Conservation (phyloP, 1,284 basidiomycete species). For the Cryptococcus maquisensis region DNA sequence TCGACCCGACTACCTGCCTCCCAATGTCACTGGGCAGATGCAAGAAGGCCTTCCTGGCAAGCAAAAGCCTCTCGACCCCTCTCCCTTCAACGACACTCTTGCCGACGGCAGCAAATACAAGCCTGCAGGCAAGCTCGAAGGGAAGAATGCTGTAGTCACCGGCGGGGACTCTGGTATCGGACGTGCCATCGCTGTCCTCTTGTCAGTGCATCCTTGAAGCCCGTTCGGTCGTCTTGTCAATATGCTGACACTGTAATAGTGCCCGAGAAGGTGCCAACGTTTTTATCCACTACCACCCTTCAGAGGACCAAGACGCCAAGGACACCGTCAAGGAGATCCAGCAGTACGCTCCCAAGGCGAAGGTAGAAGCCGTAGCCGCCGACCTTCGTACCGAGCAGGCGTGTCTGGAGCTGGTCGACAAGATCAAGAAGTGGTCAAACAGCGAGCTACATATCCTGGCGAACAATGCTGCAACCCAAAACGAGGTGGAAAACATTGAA, state of each 20-base stretch:
- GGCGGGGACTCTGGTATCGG: conserved; percentile 53
- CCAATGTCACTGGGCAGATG: conserved; percentile 32
- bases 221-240: background rate
- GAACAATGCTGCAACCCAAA: conserved; percentile 57
- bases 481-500: conserved; percentile 52
- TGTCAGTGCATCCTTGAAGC: conserved; percentile 19
- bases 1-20: conserved; percentile 39
- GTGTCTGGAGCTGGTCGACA: conserved; percentile 51
- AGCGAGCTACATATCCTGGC: conserved; percentile 54
- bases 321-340: conserved; percentile 48
- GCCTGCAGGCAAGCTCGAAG: conserved; percentile 49
- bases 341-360: conserved; percentile 46
- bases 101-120: conserved; percentile 52
- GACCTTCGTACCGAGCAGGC: conserved; percentile 53
- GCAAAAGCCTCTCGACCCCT: conserved; percentile 44
- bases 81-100: conserved; percentile 54
- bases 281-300: conserved; percentile 55
- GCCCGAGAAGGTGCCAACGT: conserved; percentile 60
- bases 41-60: conserved; percentile 40
- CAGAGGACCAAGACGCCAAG: conserved; percentile 55
- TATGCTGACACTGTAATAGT: conserved; percentile 13
- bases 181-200: conserved; percentile 40
- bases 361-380: conserved; percentile 49
- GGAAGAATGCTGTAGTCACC: conserved; percentile 48
- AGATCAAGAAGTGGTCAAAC: conserved; percentile 50